Evolutionary conservation across 1,284 basidiomycete species (phyloP), one percentile per base, ranked within the genome.

Genomic region (Fomitopsis pinicola): DNA sequence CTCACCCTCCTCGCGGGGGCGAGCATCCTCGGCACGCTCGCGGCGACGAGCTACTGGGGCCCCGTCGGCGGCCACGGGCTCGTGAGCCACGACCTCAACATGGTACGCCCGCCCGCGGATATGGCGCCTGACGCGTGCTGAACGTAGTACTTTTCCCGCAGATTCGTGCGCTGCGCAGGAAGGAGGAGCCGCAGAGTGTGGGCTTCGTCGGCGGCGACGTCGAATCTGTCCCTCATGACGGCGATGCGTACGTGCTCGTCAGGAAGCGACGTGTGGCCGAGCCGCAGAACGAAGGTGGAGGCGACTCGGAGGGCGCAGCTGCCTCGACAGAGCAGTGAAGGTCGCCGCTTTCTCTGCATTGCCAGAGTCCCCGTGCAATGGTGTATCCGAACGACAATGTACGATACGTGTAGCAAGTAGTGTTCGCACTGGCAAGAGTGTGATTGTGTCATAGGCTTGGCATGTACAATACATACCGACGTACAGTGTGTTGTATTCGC

Each of bases 1-100:
- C 81, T 98, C 42, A 96, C 95, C 17, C 82, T 97, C 62, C 84
- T 97, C 53, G 94, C 96, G 22, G 96, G 96, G 26, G 86, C 89
- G n/a, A 94, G 89, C 74, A 92, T 93, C 70, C 86, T 93, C 63
- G 87, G 87, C 40, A 89, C 91, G 1, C 80, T 94, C 57, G 88
- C 87, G 2, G 91, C 89, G 36, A 89, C 85, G 14, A 89, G 89
- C 54, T 89, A 89, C 74, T 91, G 85, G 71, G 89, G 89, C 0
- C 88, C 89, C 10, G 87, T 90, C 4, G 86, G 87, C 1, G 88
- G 88, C 1, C 86, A 90, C 68, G 85, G 87, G 17, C 72, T 91
- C 59, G 66, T 88, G 58, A 79, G 81, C 55, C 85, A 86, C 67
- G 86, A 89, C 60, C 77, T 92, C 17, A 77, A 87, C 17, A 67